Percentiles rank a stretch among this genome's conserved stretches.
phyloP scores from a whole-genome alignment of 148 eudicot species.

The Diospyros kaki region DNA sequence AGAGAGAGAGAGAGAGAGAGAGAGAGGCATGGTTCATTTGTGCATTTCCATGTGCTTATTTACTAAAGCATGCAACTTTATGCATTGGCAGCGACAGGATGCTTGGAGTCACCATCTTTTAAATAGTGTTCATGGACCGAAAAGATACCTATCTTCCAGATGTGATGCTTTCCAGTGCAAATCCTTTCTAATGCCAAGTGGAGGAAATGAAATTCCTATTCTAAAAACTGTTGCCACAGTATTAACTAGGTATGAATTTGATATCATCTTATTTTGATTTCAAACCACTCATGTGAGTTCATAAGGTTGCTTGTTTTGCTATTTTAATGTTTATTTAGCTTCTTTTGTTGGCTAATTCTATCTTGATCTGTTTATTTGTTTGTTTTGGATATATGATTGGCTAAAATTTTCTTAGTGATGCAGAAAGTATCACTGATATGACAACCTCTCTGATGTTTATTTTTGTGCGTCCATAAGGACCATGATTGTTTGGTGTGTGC shows the following conservation, averaged over 20 bases:
- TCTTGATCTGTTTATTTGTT: neutral
- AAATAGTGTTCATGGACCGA: constrained; percentile 19
- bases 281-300: neutral
- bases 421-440: too few relatives aligned
- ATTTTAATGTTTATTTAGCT: neutral
- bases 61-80: constrained; percentile 8
- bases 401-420: neutral
- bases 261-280: neutral
- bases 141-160: constrained; percentile 24
- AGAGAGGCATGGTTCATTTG: neutral
- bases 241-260: constrained; percentile 41
- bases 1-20: neutral
- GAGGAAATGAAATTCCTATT: constrained; percentile 39
- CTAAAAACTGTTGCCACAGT: constrained; percentile 38
- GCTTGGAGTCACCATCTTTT: constrained; percentile 38
- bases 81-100: constrained; percentile 44
- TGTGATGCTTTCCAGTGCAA: constrained; percentile 39
- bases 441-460: neutral
- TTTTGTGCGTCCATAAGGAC: neutral
- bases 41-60: neutral
- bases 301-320: neutral
- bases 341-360: neutral
- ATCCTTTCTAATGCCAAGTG: constrained; percentile 44
- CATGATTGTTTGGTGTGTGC: neutral
- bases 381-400: neutral